Evolutionary conservation across 805 yeast genomes (phyloP).

Genomic region (Yamadazyma endophytica): DNA sequence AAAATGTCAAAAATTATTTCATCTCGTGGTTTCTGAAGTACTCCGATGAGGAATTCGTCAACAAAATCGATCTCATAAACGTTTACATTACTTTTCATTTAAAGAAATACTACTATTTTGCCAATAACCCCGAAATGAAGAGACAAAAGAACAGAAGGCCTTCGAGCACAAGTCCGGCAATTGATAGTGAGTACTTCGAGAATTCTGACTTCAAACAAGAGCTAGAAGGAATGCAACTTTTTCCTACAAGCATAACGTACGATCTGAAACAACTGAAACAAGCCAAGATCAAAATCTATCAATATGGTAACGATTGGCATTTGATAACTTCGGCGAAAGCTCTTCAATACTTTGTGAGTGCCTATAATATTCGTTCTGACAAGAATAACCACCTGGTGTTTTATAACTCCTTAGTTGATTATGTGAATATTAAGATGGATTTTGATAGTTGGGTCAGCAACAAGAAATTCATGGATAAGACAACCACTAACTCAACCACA

Average conservation of each 20-base stretch:
- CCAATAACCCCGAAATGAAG: conserved; percentile 21
- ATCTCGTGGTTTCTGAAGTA: conserved; percentile 54
- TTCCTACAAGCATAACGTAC: conserved; percentile 7
- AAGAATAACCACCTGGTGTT: conserved; percentile 41
- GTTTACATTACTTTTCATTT: conserved; percentile 76
- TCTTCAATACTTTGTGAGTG: conserved; percentile 50
- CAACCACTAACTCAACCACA: conserved; percentile 5
- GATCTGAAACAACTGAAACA: conserved; percentile 12
- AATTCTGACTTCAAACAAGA: conserved; percentile 17
- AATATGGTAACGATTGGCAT: conserved; percentile 82
- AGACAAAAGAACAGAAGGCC: conserved; percentile 6
- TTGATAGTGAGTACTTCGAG: conserved; percentile 19
- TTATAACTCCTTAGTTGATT: conserved; percentile 81
- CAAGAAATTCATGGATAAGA: conserved; percentile 14
- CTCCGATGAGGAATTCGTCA: conserved; percentile 39
- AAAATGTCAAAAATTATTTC: conserved; percentile 36
- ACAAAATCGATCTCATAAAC: conserved; percentile 65
- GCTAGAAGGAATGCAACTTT: conserved; percentile 7
- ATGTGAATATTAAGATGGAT: conserved; percentile 69
- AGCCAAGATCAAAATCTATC: conserved; percentile 44
- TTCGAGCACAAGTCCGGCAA: neutral
- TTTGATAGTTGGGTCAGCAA: conserved; percentile 77
- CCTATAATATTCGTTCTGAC: conserved; percentile 38
- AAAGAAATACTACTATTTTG: conserved; percentile 45
- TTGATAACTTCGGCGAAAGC: conserved; percentile 61